Percentiles rank a stretch among this genome's conserved stretches.
Evolutionary conservation across 176 grass and related monocot genomes (phyloP).

Genomic region (Bolboschoenus planiculmis): DNA sequence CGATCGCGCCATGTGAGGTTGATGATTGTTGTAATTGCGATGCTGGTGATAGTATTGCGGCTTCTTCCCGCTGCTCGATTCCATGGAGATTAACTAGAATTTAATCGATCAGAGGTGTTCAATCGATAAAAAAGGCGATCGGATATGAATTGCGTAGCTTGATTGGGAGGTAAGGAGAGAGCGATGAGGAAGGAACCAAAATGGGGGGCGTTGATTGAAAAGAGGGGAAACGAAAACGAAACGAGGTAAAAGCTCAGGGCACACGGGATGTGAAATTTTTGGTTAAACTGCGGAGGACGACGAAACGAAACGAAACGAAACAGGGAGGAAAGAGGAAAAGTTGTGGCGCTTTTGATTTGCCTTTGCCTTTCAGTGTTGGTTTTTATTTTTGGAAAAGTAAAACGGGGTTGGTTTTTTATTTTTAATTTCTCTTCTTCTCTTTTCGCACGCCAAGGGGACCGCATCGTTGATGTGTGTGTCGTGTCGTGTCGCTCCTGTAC

Average conservation of each 20-base stretch:
- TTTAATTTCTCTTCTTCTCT: not conserved
- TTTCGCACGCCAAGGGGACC: too few species aligned
- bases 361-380: too few species aligned
- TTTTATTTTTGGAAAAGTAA: conserved; percentile 29
- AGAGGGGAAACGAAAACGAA: not conserved
- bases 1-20: conserved; percentile 48
- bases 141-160: not conserved
- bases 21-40: conserved; percentile 45
- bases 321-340: not conserved
- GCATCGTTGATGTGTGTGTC: too few species aligned
- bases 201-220: not conserved
- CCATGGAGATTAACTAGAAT: not conserved
- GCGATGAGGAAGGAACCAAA: not conserved
- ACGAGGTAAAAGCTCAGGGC: not conserved
- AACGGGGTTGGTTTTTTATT: not conserved
- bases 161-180: not conserved
- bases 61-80: conserved; percentile 27
- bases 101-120: not conserved
- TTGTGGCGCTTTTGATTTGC: not conserved
- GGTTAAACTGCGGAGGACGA: not conserved
- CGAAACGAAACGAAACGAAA: not conserved
- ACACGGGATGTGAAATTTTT: not conserved
- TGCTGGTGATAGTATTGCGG: conserved; percentile 23
- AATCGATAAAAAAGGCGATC: not conserved
- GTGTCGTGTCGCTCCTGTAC: not conserved